A percentile compares a stretch with the other conserved stretches of the same genome.
phyloP scores from a whole-genome alignment of 805 yeast genomes.

The Tetrapisispora phaffii region DNA sequence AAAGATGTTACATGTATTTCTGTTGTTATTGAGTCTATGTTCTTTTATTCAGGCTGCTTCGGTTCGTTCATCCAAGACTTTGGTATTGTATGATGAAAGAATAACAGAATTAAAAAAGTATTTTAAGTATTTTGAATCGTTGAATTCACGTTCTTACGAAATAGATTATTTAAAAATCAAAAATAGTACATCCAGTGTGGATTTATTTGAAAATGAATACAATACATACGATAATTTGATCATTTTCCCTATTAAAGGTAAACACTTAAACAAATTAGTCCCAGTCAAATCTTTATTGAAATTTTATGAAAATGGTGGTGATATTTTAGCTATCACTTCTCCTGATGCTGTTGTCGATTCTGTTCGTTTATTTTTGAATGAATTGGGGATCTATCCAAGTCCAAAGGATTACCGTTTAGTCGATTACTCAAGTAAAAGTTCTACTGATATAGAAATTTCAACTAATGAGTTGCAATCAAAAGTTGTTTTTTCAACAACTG shows the following conservation, averaged over 20 bases:
- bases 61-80: conserved; percentile 22
- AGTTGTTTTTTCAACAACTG: conserved; percentile 3
- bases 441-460: conserved; percentile 6
- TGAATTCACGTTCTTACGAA: conserved; percentile 29
- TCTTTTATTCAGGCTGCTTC: conserved; percentile 9
- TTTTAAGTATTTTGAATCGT: conserved; percentile 20
- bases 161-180: conserved; percentile 22
- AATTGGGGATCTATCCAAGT: conserved; percentile 75
- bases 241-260: conserved; percentile 49
- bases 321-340: conserved; percentile 53
- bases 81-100: conserved; percentile 29
- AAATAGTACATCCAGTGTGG: conserved; percentile 13
- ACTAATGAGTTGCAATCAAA: conserved; percentile 6
- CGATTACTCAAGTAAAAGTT: conserved; percentile 48
- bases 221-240: conserved; percentile 47
- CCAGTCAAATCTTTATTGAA: conserved; percentile 43
- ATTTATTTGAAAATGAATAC: conserved; percentile 30
- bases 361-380: conserved; percentile 56
- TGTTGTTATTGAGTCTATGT: conserved; percentile 1
- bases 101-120: conserved; percentile 20
- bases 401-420: conserved; percentile 57
- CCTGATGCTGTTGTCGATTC: conserved; percentile 48
- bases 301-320: conserved; percentile 61
- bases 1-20: background rate
- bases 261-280: conserved; percentile 33